Base-by-base conservation (phyloP, 1,284 basidiomycete species). In the Phaffia rhodozyma region DNA sequence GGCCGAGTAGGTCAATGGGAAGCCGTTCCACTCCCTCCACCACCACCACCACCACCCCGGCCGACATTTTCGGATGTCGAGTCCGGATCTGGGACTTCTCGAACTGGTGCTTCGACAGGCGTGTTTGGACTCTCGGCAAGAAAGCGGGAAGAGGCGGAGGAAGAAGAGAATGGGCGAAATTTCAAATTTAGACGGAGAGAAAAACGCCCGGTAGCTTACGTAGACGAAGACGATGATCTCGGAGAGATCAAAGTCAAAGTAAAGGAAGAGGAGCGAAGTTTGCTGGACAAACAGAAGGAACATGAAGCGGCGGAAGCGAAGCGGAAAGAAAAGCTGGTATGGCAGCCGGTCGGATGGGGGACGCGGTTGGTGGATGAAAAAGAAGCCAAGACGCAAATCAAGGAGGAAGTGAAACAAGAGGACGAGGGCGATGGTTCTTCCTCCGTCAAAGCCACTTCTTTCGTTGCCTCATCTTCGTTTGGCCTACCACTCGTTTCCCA, bases 1-100 rank as follows among this genome's bases (percentile, higher is more conserved):
- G 91, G 89, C 1, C 76, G 84, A 9, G 86, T 84, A 0, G 92
- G 94, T 1, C 81, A 85, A 68, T 98, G 94, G 94, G 78, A 91
- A 73, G 76, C 84, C 29, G 84, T 96, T 11, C 78, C 80, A 2
- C 63, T 68, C 4, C 71, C 81, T 3, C 66, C 69, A 0, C 68
- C 70, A 34, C 68, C 72, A 7, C 60, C 69, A 9, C 62, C 71
- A 11, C 43, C 65, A 52, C 69, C 70, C 30, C 70, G 27, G 69
- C 72, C 18, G 71, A 63, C 61, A n/a, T 64, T 63, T 50, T 38
- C 56, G 58, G 48, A 30, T 34, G 29, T 47, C 43, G 53, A 30
- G 55, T 49, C 13, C 13, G 38, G 7, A 16, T 43, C 38, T 43
- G 38, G 13, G 38, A 16, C 38, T 43, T 32, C 25, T 29, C 20